phyloP scores from a whole-genome alignment of 805 yeast genomes.

The Grigorovia transvaalensis region DNA sequence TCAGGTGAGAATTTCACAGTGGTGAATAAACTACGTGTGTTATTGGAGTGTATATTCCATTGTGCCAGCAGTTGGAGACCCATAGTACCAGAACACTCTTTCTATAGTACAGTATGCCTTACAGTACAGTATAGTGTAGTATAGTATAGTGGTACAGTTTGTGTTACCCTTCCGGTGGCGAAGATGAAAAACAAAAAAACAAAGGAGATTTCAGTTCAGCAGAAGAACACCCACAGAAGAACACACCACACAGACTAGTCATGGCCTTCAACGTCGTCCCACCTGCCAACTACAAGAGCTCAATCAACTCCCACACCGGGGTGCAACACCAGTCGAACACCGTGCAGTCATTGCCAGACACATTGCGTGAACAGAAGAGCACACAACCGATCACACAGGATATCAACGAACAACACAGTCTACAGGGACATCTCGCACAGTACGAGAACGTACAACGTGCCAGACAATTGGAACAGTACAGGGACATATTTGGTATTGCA shows the following conservation, averaged over 20 bases:
- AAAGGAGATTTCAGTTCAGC: too few relatives aligned
- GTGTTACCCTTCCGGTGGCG: not conserved
- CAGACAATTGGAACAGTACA: slow-evolving; percentile 62
- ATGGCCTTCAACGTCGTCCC: slow-evolving; percentile 44
- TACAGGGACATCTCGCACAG: slow-evolving; percentile 59
- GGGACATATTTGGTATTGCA: slow-evolving; percentile 82
- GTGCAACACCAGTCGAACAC: slow-evolving; percentile 38
- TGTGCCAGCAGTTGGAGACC: not conserved
- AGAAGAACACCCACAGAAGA: not conserved
- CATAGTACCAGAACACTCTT: too few relatives aligned
- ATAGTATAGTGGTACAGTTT: not conserved
- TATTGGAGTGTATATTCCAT: not conserved
- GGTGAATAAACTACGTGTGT: not conserved
- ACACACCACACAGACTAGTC: not conserved
- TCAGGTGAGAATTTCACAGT: slow-evolving; percentile 52
- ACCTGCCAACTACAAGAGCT: slow-evolving; percentile 33
- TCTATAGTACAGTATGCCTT: too few relatives aligned
- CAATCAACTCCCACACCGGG: slow-evolving; percentile 35
- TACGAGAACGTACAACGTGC: slow-evolving; percentile 76
- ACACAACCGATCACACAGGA: slow-evolving; percentile 31
- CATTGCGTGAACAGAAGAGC: slow-evolving; percentile 48
- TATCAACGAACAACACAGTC: slow-evolving; percentile 73
- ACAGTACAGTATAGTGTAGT: not conserved
- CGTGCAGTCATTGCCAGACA: slow-evolving; percentile 62
- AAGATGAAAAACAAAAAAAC: not conserved